Evolutionary conservation across 225 moss, liverwort and hornwort species (phyloP).

Genomic region (Sphagnum contortum): DNA sequence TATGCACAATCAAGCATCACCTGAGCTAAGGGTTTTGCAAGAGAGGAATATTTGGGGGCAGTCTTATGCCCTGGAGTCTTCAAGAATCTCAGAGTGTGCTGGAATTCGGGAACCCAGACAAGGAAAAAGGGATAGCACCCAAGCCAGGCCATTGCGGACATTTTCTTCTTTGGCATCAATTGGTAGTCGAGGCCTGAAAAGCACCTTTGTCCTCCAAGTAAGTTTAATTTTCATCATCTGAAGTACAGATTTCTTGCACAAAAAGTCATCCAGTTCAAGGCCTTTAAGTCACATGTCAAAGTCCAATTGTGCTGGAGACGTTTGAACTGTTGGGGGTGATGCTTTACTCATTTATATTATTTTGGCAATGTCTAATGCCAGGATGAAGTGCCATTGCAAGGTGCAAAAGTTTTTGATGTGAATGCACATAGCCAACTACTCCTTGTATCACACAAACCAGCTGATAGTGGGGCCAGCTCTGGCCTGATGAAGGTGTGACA

Average conservation of each 20-base stretch:
- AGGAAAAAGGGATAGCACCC: constrained; percentile 17
- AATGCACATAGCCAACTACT: constrained; percentile 62
- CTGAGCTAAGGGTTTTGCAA: constrained; percentile 11
- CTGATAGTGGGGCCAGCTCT: constrained; percentile 36
- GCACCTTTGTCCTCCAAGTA: constrained; percentile 54
- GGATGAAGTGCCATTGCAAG: constrained; percentile 43
- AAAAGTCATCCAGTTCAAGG: neutral
- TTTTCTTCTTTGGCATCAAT: constrained; percentile 21
- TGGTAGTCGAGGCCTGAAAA: constrained; percentile 22
- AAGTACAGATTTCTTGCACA: neutral
- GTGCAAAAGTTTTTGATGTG: constrained; percentile 88
- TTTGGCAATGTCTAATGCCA: constrained; percentile 9
- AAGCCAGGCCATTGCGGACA: constrained; percentile 31
- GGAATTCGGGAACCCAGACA: constrained; percentile 21
- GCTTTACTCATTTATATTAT: too few relatives aligned
- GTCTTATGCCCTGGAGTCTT: constrained; percentile 9
- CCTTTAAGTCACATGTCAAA: neutral
- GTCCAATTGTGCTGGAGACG: too few relatives aligned
- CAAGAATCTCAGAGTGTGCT: constrained; percentile 2
- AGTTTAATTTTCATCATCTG: constrained; percentile 6
- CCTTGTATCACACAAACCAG: constrained; percentile 56
- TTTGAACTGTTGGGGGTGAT: too few relatives aligned
- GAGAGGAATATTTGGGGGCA: constrained; percentile 22
- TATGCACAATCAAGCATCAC: constrained; percentile 8
- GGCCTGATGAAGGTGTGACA: constrained; percentile 59